These are phyloP conservation scores for Anthracocystis walkeri DNA, from an alignment of 1,284 basidiomycete genomes.

Conservation along the genomic window DNA sequence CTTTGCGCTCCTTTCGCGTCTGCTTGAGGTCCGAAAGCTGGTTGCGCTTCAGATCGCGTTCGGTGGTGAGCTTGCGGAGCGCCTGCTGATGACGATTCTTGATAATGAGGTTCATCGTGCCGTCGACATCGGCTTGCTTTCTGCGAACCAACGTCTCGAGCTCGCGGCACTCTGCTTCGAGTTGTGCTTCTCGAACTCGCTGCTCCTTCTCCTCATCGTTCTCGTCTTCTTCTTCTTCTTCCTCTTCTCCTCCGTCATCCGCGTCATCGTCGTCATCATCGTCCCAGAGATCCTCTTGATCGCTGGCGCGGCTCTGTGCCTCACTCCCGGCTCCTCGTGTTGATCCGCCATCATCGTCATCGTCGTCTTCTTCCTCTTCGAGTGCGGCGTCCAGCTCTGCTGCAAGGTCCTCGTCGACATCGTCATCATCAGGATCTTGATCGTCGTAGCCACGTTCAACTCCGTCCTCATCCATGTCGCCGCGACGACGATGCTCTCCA, in stretches of 20 bases:
- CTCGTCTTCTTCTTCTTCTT: constrained; percentile 75
- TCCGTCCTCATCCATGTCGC: constrained; percentile 71
- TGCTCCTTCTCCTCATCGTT: constrained; percentile 65
- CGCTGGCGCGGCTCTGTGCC: constrained; percentile 58
- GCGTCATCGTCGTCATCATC: constrained; percentile 71
- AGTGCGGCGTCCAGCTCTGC: constrained; percentile 71
- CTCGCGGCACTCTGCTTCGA: constrained; percentile 67
- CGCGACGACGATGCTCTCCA: constrained; percentile 26
- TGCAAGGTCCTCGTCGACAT: constrained; percentile 72
- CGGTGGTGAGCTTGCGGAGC: constrained; percentile 61
- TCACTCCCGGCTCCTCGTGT: constrained; percentile 65
- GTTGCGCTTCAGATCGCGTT: constrained; percentile 65
- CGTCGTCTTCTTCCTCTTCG: constrained; percentile 70
- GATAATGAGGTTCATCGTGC: constrained; percentile 65
- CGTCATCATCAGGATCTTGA: constrained; percentile 74
- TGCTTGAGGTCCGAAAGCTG: constrained; percentile 64
- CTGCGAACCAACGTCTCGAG: constrained; percentile 65
- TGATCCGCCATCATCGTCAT: constrained; percentile 75
- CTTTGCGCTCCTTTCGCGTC: constrained; percentile 58
- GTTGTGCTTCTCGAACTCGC: constrained; percentile 65
- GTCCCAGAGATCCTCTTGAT: constrained; percentile 61
- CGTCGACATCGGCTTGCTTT: constrained; percentile 66
- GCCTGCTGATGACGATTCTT: constrained; percentile 67
- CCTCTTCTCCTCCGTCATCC: constrained; percentile 81
- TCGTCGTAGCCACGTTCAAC: constrained; percentile 67